Evolutionary conservation across 345 rosid genomes (phyloP), one percentile per base, ranked within the genome.

Genomic region (Camelina neglecta): DNA sequence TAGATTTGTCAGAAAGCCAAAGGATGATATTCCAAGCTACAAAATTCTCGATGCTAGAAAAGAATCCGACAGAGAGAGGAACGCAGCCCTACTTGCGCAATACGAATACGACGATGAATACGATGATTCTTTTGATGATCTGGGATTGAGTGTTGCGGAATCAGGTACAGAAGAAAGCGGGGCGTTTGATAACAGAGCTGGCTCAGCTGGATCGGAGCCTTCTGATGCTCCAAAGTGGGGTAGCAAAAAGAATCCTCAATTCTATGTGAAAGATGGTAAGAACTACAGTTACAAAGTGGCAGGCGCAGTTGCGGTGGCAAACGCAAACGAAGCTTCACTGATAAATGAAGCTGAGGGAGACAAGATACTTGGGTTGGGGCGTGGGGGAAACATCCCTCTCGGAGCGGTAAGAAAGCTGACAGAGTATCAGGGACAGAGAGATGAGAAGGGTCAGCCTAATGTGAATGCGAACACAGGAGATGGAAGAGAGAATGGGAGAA

Each of bases 71-170:
- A 76, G 66, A 26, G 86, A 81, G 29, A 87, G 80, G 73, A 84
- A 83, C 38, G 83, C 73, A 4, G 89, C 93, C 41, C 71, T 90
- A 47, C 67, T 84, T 73, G 87, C 86, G 51, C 97, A 87, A 49
- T 92, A 90, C 0, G 98, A 94, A 76, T 94, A 95, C 1, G 97
- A 95, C 36, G 99, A 95, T 63, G 99, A 95, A 73, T 95, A 95
- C 49, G 97, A 95, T 54, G 99, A 95, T 76, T 95, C 99, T 51
- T 95, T 95, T 56, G 97, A 95, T 84, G 99, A 95, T 72, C 86
- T 92, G 31, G 99, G 97, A 41, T 81, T 86, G 24, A 87, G 90
- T 70, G 82, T 89, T 66, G 86, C 62, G 13, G 99, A 88, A 56
- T 81, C 93, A 0, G 90, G 86, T 62, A 65, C 85, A 1, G 97